These are phyloP conservation scores for Plasmopara muralis DNA, from an alignment of 352 stramenopile genomes.

Conservation along the genomic window DNA sequence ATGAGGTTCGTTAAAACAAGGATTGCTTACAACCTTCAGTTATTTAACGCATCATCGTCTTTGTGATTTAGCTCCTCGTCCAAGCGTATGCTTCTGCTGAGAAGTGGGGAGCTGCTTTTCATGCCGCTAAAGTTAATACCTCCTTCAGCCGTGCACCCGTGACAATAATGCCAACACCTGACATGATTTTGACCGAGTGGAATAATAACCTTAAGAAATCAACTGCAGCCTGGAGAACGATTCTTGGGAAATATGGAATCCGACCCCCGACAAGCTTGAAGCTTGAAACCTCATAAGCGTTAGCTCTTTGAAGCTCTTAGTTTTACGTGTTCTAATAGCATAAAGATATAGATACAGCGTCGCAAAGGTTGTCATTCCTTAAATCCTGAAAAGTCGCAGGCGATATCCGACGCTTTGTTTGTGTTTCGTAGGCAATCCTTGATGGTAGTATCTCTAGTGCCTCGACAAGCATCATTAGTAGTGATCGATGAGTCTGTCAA, in stretches of 20 bases:
- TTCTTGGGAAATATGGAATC: conserved; percentile 29
- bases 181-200: conserved; percentile 26
- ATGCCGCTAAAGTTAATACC: conserved; percentile 14
- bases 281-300: conserved; percentile 13
- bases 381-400: conserved; percentile 15
- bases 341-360: background rate
- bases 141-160: background rate
- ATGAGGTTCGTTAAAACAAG: conserved; percentile 21
- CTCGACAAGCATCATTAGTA: conserved; percentile 18
- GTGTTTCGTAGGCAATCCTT: conserved; percentile 9
- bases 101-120: conserved; percentile 25
- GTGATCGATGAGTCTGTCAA: conserved; percentile 22
- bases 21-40: background rate
- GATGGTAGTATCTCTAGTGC: conserved; percentile 21
- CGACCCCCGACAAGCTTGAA: conserved; percentile 21
- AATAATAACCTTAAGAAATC: conserved; percentile 23
- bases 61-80: conserved; percentile 13
- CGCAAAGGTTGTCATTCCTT: background rate
- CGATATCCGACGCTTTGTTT: conserved; percentile 2
- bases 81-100: conserved; percentile 20
- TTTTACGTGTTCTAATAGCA: background rate
- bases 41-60: background rate
- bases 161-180: conserved; percentile 2
- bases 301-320: background rate
- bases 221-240: conserved; percentile 26